These are phyloP conservation scores for Tetrahymena elliotti DNA, from an alignment of 73 alveolate species.

Conservation along the genomic window DNA sequence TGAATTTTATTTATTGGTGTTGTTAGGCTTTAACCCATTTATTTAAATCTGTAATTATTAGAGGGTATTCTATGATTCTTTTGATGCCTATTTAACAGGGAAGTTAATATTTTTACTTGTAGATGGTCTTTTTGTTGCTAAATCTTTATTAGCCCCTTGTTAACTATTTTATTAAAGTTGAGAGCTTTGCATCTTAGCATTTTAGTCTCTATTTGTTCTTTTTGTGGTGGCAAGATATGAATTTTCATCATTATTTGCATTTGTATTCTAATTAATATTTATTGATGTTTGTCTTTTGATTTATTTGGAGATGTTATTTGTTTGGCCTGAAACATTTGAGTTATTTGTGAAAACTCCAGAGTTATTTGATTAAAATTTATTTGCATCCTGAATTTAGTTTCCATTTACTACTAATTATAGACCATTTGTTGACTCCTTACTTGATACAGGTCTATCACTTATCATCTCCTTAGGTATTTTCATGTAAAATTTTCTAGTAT, in stretches of 20 bases:
- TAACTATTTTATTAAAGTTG: neutral
- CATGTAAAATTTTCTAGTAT: neutral
- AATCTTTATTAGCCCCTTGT: neutral
- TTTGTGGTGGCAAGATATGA: neutral
- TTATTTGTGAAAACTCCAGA: neutral
- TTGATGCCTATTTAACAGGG: neutral
- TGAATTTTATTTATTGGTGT: neutral
- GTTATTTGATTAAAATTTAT: neutral
- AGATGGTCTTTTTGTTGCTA: neutral
- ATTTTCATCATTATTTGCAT: neutral
- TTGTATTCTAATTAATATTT: neutral
- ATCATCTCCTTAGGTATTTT: neutral
- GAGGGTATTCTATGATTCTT: neutral
- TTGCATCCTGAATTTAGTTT: neutral
- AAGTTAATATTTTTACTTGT: neutral
- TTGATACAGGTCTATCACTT: neutral
- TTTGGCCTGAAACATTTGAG: neutral
- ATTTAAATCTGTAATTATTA: neutral
- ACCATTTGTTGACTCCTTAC: neutral
- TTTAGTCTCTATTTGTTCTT: neutral
- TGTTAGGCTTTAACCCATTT: neutral
- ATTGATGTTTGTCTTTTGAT: neutral
- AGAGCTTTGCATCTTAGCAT: neutral
- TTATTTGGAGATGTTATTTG: neutral
- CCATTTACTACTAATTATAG: neutral